Evolutionary conservation across 192 early-diverging fungal species (phyloP), one percentile per base, ranked within the genome.

Genomic region (Coemansia sp.): DNA sequence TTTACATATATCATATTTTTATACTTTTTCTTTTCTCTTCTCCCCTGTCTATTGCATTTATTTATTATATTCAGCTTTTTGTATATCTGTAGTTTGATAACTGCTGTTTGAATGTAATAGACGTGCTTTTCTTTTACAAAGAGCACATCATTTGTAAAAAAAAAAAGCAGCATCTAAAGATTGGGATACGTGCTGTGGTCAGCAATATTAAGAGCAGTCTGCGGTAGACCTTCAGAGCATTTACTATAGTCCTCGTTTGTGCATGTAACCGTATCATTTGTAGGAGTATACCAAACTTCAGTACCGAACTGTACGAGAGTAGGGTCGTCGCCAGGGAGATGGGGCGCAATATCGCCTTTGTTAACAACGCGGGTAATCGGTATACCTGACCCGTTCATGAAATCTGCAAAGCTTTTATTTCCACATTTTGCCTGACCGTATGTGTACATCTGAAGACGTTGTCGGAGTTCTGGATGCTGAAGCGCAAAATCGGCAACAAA

Each of bases 401-500:
- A 64, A 1, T 51, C 20, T 20, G 71, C 75, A 64, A 71, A 83
- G 8, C n/a, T 45, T 2, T 18, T 12, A 35, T 83, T 75, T n/a
- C 75, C 75, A 20, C 69, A 66, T 39, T 72, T 73, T 15, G 75
- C 68, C 35, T 74, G 61, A 2, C 81, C 81, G 33, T 78, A 78
- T 0, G 75, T 77, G 37, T 62, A 74, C 49, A 78, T 20, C 25
- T 59, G 51, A 7, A 78, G 29, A 8, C 68, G 63, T 2, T 43
- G 9, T 2, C 34, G 26, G 7, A 68, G 51, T 3, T 58, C 37
- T n/a, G 72, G 68, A 20, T 69, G 40, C 10, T 51, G 34, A 4
- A 20, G 35, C 20, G 64, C 48, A 10, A 78, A 28, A 12, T 77
- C 74, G 3, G 69, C 69, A 26, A 74, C 75, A 60, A 70, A 74